Conservation (phyloP, 495 filamentous ascomycete species). For the Collariella sp. region DNA sequence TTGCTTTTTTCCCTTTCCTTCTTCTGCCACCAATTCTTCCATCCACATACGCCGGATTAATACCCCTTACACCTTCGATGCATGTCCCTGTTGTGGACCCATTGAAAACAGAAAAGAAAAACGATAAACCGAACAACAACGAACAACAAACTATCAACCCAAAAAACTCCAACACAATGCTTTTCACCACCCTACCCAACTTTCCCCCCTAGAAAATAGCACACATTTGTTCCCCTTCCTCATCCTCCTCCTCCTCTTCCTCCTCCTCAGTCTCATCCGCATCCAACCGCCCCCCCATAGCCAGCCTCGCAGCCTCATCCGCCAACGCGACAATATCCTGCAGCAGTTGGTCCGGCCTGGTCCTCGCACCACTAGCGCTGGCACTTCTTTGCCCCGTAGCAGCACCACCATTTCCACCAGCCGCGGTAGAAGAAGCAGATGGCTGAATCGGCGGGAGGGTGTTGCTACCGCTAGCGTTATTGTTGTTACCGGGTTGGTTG, state of each 20-base stretch:
- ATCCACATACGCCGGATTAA: too few species aligned
- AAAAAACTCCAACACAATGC: too few species aligned
- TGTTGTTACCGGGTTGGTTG: background rate
- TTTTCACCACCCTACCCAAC: too few species aligned
- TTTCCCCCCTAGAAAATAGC: too few species aligned
- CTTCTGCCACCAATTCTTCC: too few species aligned
- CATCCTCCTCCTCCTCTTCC: constrained; percentile 39
- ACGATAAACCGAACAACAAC: too few species aligned
- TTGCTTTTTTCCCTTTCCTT: too few species aligned
- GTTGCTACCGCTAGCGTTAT: constrained; percentile 5
- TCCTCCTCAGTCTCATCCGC: constrained; percentile 41
- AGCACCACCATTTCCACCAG: background rate
- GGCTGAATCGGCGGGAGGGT: constrained; percentile 19
- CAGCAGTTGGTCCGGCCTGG: constrained; percentile 32
- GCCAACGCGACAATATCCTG: constrained; percentile 36
- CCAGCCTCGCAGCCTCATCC: constrained; percentile 30
- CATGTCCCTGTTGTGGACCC: too few species aligned
- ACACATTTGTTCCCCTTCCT: constrained; percentile 22
- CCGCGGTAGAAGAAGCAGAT: background rate
- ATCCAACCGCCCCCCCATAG: constrained; percentile 21
- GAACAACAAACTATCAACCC: too few species aligned
- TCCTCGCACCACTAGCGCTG: constrained; percentile 19
- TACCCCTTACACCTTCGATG: too few species aligned
- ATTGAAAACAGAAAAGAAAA: too few species aligned
- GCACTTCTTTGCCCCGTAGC: too few species aligned